These are phyloP conservation scores for Puccinellia tenuiflora DNA, from an alignment of 176 grass and related monocot genomes.

Conservation along the genomic window DNA sequence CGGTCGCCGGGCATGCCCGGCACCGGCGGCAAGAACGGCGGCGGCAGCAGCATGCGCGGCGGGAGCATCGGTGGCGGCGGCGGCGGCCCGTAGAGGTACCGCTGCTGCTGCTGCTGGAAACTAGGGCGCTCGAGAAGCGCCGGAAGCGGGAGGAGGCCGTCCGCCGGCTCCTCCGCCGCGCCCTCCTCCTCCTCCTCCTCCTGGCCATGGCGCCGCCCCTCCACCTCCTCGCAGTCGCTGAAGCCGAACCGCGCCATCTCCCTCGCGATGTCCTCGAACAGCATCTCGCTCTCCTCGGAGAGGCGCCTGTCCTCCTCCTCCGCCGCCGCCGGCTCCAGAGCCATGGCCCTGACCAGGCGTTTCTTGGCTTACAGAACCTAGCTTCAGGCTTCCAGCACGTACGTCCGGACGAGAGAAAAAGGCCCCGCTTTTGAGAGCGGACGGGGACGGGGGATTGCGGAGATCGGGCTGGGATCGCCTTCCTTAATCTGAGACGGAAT, in stretches of 20 bases:
- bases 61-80: not conserved
- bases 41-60: not conserved
- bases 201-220: not conserved
- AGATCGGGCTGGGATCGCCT: constrained; percentile 2
- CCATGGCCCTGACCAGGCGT: constrained; percentile 5
- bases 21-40: not conserved
- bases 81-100: not conserved
- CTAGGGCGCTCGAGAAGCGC: not conserved
- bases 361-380: not conserved
- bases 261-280: not conserved
- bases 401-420: not conserved
- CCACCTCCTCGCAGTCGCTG: not conserved
- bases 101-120: not conserved
- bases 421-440: not conserved
- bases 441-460: not conserved
- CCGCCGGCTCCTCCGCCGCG: not conserved
- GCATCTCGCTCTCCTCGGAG: not conserved
- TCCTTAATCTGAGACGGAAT: constrained; percentile 2
- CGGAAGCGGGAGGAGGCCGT: not conserved
- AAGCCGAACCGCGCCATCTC: not conserved
- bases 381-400: not conserved
- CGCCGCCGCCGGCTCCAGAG: not conserved
- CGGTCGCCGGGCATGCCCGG: not conserved
- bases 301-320: not conserved
- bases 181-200: not conserved